Evolutionary conservation across 257 asterid genomes (phyloP).

Genomic region (Nicotiana tomentosiformis): DNA sequence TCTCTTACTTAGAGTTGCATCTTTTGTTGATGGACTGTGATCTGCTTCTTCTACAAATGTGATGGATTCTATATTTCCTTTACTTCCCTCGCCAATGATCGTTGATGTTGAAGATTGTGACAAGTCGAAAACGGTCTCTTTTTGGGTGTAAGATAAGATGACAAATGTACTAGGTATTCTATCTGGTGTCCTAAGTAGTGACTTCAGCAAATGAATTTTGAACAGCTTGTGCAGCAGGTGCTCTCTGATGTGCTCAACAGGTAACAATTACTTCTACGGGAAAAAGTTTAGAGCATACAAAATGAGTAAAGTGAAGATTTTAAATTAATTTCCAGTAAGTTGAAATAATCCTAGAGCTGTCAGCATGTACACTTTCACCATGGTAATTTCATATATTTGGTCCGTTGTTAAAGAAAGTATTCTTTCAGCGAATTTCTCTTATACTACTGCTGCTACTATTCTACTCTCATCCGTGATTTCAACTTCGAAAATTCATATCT

Average conservation of each 20-base stretch:
- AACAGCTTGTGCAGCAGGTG: not conserved
- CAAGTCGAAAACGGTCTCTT: not conserved
- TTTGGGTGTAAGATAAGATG: no score
- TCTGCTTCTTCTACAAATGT: no score
- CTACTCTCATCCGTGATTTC: accelerated
- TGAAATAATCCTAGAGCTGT: no score
- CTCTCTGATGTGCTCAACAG: not conserved
- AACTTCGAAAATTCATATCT: not conserved
- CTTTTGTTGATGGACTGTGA: not conserved
- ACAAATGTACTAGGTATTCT: no score
- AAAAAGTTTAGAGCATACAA: no score
- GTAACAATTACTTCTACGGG: no score
- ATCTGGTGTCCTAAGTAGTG: not conserved
- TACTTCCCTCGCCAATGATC: not conserved
- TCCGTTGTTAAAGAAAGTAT: not conserved
- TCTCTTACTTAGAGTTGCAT: no score
- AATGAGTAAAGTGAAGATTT: no score
- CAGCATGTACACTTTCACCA: no score
- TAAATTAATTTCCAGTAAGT: not conserved
- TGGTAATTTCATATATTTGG: no score
- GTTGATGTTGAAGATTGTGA: not conserved
- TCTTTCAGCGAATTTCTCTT: not conserved
- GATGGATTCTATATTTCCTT: not conserved
- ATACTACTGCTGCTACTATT: not conserved
- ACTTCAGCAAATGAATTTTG: not conserved